Percentiles rank a stretch among this genome's conserved stretches.
These are phyloP conservation scores for Ascochyta fabae DNA, from an alignment of 2,329 filamentous ascomycete genomes.

Conservation along the genomic window DNA sequence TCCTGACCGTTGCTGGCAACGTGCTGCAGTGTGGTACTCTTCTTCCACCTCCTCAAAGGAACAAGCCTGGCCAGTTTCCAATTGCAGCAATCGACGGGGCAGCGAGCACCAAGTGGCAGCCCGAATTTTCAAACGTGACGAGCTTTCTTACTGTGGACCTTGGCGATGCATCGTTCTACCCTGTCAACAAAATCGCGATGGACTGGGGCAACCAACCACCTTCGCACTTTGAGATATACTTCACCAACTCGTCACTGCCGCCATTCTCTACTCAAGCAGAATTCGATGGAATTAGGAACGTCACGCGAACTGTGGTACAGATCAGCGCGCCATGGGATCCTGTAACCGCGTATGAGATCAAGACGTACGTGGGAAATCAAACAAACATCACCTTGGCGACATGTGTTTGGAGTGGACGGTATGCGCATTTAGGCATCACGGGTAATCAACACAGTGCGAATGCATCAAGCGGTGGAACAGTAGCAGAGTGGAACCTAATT, in stretches of 20 bases:
- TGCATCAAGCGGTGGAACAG: conserved; percentile 55
- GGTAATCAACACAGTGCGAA: conserved; percentile 53
- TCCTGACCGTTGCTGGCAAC: conserved; percentile 64
- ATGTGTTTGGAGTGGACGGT: conserved; percentile 53
- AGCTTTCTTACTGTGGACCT: conserved; percentile 65
- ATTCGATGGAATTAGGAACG: conserved; percentile 21
- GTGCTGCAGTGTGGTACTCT: conserved; percentile 67
- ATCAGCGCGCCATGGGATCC: conserved; percentile 54
- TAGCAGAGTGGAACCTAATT: conserved; percentile 60
- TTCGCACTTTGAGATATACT: conserved; percentile 59
- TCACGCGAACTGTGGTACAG: conserved; percentile 35
- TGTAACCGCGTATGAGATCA: conserved; percentile 44
- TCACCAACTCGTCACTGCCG: conserved; percentile 57
- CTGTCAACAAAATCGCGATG: conserved; percentile 60
- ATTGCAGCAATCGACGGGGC: conserved; percentile 71
- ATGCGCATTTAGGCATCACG: conserved; percentile 55
- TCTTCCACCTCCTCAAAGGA: conserved; percentile 51
- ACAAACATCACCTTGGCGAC: conserved; percentile 52
- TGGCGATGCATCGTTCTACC: conserved; percentile 43
- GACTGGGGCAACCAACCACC: conserved; percentile 67
- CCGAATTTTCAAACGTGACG: conserved; percentile 56
- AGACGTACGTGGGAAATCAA: conserved; percentile 53
- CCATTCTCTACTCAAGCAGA: conserved; percentile 19
- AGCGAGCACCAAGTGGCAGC: conserved; percentile 71
- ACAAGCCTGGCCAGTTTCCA: conserved; percentile 71